Percentiles rank a stretch among this genome's conserved stretches.
These are phyloP conservation scores for Fonsecaea nubica DNA, from an alignment of 2,329 filamentous ascomycete genomes.

Conservation along the genomic window DNA sequence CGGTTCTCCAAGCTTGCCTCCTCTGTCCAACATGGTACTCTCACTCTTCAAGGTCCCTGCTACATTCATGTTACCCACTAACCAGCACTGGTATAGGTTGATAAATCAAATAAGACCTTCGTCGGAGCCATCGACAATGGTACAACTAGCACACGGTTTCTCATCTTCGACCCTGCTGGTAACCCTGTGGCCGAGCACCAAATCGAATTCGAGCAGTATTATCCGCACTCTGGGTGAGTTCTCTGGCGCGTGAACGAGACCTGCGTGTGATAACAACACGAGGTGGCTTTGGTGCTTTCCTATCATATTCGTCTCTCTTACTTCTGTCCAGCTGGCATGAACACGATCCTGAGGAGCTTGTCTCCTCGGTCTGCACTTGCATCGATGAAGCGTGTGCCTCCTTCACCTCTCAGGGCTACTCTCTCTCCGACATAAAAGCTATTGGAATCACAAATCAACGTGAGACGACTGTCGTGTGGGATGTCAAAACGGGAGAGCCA, in stretches of 20 bases:
- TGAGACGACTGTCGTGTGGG: constrained; percentile 80
- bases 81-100: constrained; percentile 14
- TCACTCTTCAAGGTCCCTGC: background rate
- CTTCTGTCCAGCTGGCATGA: constrained; percentile 71
- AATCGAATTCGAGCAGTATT: constrained; percentile 79
- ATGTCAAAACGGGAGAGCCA: constrained; percentile 72
- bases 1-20: background rate
- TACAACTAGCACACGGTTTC: constrained; percentile 80
- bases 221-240: constrained; percentile 75
- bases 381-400: constrained; percentile 71
- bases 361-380: constrained; percentile 71
- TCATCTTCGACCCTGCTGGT: constrained; percentile 78
- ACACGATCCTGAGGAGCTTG: constrained; percentile 73
- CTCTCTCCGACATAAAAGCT: constrained; percentile 67
- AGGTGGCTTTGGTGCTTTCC: background rate
- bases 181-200: constrained; percentile 77
- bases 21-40: constrained; percentile 17
- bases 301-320: background rate
- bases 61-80: background rate
- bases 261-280: constrained; percentile 7
- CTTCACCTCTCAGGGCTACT: constrained; percentile 68
- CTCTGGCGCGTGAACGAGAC: background rate
- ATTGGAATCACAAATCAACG: constrained; percentile 83
- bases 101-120: constrained; percentile 52
- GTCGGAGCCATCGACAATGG: constrained; percentile 84